phyloP scores from a whole-genome alignment of 2,329 filamentous ascomycete species.

The Phaeosphaeria sp. region DNA sequence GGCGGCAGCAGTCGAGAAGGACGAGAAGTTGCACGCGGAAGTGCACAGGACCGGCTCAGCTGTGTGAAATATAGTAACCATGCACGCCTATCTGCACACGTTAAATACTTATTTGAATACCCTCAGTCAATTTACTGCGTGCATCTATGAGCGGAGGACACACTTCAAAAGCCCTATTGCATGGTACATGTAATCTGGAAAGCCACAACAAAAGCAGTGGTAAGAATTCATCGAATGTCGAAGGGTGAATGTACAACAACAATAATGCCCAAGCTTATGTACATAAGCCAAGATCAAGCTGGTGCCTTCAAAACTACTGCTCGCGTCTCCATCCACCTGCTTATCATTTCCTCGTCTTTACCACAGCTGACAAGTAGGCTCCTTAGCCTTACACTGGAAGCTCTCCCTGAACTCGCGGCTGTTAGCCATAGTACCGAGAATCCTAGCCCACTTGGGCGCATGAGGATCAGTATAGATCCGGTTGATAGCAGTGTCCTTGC shows the following conservation, averaged over 20 bases:
- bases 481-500: constrained; percentile 64
- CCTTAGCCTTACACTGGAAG: constrained; percentile 69
- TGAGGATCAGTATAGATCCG: constrained; percentile 70
- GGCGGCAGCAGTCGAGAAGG: constrained; percentile 33
- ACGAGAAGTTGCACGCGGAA: constrained; percentile 10
- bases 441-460: constrained; percentile 67
- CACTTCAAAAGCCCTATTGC: no score
- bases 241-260: no score
- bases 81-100: no score
- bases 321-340: background rate
- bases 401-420: constrained; percentile 71
- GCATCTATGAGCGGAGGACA: no score
- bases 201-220: no score
- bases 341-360: constrained; percentile 43
- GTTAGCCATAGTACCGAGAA: constrained; percentile 69
- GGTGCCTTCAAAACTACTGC: background rate
- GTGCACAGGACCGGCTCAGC: background rate
- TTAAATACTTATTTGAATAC: no score
- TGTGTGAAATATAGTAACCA: background rate
- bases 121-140: no score
- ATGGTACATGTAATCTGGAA: no score
- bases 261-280: no score
- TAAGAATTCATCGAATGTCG: no score
- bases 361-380: constrained; percentile 75
- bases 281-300: no score